phyloP scores from a whole-genome alignment of 148 eudicot genomes.

The Silene uniflora region DNA sequence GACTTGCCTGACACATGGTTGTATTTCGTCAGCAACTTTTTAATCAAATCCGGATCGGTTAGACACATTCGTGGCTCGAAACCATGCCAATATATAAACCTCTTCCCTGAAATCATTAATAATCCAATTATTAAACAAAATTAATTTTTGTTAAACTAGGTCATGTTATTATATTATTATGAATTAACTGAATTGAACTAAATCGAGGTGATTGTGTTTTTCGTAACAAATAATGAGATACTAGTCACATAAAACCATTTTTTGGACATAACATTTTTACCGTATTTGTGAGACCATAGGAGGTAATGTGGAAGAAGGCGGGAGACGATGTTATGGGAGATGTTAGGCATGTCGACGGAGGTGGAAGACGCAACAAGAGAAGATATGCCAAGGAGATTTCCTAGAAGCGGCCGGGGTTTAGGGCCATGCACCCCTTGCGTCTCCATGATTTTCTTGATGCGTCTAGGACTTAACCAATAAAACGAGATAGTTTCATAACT shows the following conservation, averaged over 20 bases:
- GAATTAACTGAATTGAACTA: conserved; percentile 2
- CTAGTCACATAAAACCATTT: no score
- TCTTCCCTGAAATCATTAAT: conserved; percentile 48
- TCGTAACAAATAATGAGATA: no score
- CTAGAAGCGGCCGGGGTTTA: conserved; percentile 56
- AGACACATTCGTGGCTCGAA: conserved; percentile 85
- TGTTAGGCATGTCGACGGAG: conserved; percentile 48
- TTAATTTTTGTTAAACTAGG: background rate
- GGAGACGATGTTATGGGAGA: conserved; percentile 57
- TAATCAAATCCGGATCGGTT: conserved; percentile 66
- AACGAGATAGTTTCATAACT: conserved; percentile 43
- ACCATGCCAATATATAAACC: conserved; percentile 85
- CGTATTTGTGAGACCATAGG: conserved; percentile 63
- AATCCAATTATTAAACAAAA: background rate
- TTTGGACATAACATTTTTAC: conserved; percentile 24
- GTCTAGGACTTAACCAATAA: conserved; percentile 66
- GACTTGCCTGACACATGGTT: conserved; percentile 68
- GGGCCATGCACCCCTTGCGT: conserved; percentile 82
- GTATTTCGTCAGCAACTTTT: conserved; percentile 62
- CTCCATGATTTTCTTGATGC: conserved; percentile 60
- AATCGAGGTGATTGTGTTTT: background rate
- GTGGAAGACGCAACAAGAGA: conserved; percentile 55
- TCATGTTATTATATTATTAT: no score
- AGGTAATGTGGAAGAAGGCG: conserved; percentile 78
- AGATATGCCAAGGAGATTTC: conserved; percentile 63